Evolutionary conservation across 2,329 filamentous ascomycete species (phyloP).

Genomic region (Diaporthe sp.): DNA sequence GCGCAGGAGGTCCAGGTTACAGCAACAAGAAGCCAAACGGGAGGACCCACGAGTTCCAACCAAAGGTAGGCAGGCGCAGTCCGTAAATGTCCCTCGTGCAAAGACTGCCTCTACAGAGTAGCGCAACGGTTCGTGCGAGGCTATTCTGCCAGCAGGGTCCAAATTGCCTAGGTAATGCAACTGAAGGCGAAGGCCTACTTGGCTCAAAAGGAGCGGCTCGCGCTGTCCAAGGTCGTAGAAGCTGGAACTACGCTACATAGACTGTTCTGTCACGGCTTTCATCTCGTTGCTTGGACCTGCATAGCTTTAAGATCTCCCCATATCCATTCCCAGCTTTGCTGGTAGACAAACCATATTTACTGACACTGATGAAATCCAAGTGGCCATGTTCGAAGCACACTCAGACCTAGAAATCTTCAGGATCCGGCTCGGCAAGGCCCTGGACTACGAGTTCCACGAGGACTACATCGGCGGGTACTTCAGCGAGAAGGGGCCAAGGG

Average conservation of each 20-base stretch:
- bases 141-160: background rate
- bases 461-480: slow-evolving; percentile 98
- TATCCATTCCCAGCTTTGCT: no score
- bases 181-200: background rate
- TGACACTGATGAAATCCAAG: slow-evolving; percentile 41
- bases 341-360: background rate
- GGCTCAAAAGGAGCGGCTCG: no score
- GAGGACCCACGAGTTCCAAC: background rate
- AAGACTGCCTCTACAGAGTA: background rate
- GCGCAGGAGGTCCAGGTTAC: background rate
- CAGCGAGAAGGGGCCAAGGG: slow-evolving; percentile 90
- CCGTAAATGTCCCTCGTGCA: background rate
- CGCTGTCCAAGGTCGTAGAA: background rate
- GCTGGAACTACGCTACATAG: background rate
- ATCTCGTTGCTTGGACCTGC: slow-evolving; percentile 3
- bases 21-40: background rate
- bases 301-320: background rate
- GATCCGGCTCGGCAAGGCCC: slow-evolving; percentile 88
- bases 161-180: background rate
- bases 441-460: slow-evolving; percentile 97
- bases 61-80: background rate
- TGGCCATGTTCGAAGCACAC: slow-evolving; percentile 97
- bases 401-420: slow-evolving; percentile 95
- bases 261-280: background rate
- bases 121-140: background rate